Base-by-base conservation (phyloP, 1,284 basidiomycete genomes). In the Lignosus rhinocerotis region DNA sequence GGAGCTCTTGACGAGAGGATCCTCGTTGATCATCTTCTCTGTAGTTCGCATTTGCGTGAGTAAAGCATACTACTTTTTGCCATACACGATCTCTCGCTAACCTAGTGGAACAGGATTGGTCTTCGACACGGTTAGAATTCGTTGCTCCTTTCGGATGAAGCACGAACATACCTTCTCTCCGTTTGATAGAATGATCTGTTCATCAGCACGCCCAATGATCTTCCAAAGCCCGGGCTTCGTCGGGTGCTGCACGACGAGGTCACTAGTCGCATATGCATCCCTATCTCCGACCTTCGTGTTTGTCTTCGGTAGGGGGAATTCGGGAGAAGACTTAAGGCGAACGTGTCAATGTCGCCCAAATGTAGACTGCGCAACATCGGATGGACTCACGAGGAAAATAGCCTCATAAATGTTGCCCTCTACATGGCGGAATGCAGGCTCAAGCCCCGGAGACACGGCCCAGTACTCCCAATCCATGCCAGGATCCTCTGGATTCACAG, bases 161-260 rank as follows among this genome's bases (percentile, higher is more conserved):
- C 12, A 14, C 7, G 5, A 12, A n/a, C 58, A 8, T 25, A 65
- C 68, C 66, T 67, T 69, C 42, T 70, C 68, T 7, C 68, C 67
- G 19, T 63, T 67, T 9, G 66, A 66, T 1, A 66, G 59, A 55
- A 70, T 66, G 58, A 67, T 67, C 59, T 81, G 80, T 56, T 82
- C 80, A 62, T 83, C 80, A 1, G 69, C 67, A 2, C 81, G 72
- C 0, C 80, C 81, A 30, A 72, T 69, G 25, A 81, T 70, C 57
- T 73, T 76, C 76, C 77, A 83, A 8, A 70, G 67, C 8, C 72
- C 73, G 3, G 71, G 65, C 39, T 75, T 76, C 0, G 71, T 74
- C 2, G 80, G 78, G 61, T 82, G 81, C 6, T 73, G 76, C 1
- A 69, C 59, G 14, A 80, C 66, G n/a, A 82, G 64, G 62, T 83